Evolutionary conservation across 176 grass and related monocot species (phyloP), one percentile per base, ranked within the genome.

Genomic region (Metroxylon sagu): DNA sequence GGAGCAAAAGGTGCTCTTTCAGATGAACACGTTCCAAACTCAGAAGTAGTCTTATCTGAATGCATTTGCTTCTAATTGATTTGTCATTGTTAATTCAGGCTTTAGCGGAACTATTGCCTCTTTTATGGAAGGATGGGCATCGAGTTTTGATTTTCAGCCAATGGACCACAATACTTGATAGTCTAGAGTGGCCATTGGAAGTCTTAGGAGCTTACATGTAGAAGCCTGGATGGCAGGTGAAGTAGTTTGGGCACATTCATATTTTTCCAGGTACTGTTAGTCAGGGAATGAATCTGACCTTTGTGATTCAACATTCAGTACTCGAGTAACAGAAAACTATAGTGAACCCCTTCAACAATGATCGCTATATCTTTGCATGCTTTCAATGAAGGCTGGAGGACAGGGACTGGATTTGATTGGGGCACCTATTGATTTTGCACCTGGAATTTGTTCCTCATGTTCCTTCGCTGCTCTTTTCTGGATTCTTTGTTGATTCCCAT

Each of bases 81-180:
- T 50, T 67, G 4, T 48, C 18, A 16, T 74, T 49, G 23, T 73
- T 72, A 71, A n/a, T 69, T 82, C 73, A 98, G 93, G 87, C 73
- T 49, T 89, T 98, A 71, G 78, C 82, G 3, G 79, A 98, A 56
- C 72, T 92, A 76, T 73, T 98, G 63, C 93, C 88, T 50, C 72
- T 26, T 55, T 85, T 98, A 72, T 73, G 63, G 77, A 92, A 81
- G 59, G 61, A 83, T 57, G 87, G 88, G 16, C 93, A 98, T 26
- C 76, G 84, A 76, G 81, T 83, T 67, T 78, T 98, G 51, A 98
- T 98, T 79, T 98, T 98, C 64, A 98, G 93, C 60, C 93, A 98
- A 39, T 92, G 87, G 93, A 98, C 93, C 6, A 79, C 82, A 67
- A 92, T 98, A 87, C 93, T 98, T 70, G 88, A 98, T 77, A 98